Base-by-base conservation (phyloP, 2,329 filamentous ascomycete genomes). In the Lomentospora prolificans region DNA sequence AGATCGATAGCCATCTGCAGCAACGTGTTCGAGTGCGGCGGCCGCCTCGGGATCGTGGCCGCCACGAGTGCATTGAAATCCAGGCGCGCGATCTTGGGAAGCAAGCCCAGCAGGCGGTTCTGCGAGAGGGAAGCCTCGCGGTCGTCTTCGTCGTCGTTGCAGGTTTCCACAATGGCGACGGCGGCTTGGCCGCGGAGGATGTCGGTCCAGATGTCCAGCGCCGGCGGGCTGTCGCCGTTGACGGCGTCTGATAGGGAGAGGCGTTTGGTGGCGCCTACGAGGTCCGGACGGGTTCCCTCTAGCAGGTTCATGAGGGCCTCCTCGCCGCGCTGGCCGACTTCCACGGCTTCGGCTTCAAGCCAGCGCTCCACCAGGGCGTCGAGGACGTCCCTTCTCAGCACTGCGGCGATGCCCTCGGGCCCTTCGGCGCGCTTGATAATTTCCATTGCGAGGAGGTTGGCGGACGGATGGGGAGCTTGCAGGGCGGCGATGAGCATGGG, bases 21-120 rank as follows among this genome's bases (percentile, higher is more conserved):
- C 72, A 75, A 58, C 67, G 64, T 55, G 76, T 77, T 73, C 65
- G 66, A 14, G 64, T 65, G 67, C 5, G 64, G 66, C 22, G 68
- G 72, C 10, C 62, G 66, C 6, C 63, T 69, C 8, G 59, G 61
- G 17, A 62, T 64, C 6, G 65, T 63, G 19, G 68, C 25, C 25
- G 57, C 8, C 12, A 41, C 24, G 25, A 56, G 54, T 17, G 48
- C n/a, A 27, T 25, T 19, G 22, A 56, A 27, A 30, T 56, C 48
- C 3, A 51, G 24, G 8, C 24, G 31, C 24, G 55, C 55, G 33
- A 52, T 24, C 10, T 30, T 22, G 8, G 55, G 24, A 10, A 56
- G 48, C 9, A 56, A 28, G 33, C 14, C 14, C 7, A 56, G 55
- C 4, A 56, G 50, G 50, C 55, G 55, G 27, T 51, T 46, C 50